These are phyloP conservation scores for Dunaliella sp. DNA, from an alignment of 139 green algal genomes.

Conservation along the genomic window DNA sequence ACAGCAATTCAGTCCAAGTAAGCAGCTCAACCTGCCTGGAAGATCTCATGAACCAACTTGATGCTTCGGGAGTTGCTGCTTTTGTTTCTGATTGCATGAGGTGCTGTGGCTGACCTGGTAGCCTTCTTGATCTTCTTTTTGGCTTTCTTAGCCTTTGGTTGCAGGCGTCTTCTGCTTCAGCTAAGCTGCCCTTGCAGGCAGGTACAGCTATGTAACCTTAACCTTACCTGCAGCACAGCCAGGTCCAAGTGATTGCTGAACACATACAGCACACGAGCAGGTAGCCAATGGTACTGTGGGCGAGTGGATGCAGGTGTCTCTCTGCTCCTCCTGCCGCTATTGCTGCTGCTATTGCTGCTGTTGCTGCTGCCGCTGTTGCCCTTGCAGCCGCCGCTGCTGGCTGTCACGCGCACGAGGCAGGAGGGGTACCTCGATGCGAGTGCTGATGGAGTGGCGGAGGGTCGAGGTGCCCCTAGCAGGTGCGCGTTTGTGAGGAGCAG, in stretches of 20 bases:
- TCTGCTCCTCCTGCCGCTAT: conserved; percentile 7
- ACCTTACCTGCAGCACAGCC: conserved; percentile 53
- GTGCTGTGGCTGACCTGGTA: background rate
- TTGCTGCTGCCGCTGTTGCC: conserved; percentile 2
- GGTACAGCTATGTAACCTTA: background rate
- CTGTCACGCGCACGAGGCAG: background rate
- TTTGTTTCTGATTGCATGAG: background rate
- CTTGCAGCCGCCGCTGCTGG: background rate
- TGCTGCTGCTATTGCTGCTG: background rate
- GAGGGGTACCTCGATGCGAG: background rate
- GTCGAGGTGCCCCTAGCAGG: conserved; percentile 45
- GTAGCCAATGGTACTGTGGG: conserved; percentile 6
- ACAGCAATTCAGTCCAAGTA: too few species aligned
- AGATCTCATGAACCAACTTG: too few species aligned
- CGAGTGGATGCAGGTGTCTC: too few species aligned
- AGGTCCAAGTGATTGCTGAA: conserved; percentile 59
- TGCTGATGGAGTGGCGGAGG: conserved; percentile 9
- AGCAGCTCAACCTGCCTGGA: too few species aligned
- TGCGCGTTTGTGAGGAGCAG: conserved; percentile 84
- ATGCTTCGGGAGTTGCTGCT: background rate
- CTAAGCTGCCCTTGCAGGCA: background rate
- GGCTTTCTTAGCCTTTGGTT: background rate
- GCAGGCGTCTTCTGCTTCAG: background rate
- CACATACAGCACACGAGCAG: conserved; percentile 30
- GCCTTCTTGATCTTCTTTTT: background rate